Evolutionary conservation across 768 basidiomycete species (phyloP), one percentile per base, ranked within the genome.

Genomic region (Phylloporus sp.): DNA sequence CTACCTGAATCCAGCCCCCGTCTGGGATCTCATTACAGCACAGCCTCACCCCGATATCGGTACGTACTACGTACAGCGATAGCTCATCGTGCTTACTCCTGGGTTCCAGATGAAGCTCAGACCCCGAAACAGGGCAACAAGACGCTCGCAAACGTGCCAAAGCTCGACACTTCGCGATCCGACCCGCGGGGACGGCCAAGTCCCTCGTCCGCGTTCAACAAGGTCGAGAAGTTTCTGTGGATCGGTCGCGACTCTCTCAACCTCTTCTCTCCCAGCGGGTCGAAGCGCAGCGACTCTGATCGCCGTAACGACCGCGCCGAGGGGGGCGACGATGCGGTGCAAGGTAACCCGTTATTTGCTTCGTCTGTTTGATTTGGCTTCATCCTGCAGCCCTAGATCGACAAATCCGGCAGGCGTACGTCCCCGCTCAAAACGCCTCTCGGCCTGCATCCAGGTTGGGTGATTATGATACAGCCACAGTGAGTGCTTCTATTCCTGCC

Each of bases 1-100:
- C 12, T 72, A 65, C 49, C 63, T 73, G 54, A 73, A 73, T 52
- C 72, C 72, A 1, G 53, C 72, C 6, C 74, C 74, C 18, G 29
- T 55, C 29, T 18, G 65, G 29, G 24, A 16, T 4, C 32, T 52
- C 46, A 29, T 54, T 40, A 40, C 57, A 42, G 50, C 55, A 15
- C 26, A 45, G 18, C 52, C 40, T 16, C 31, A 20, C 22, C 8
- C 16, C 5, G 61, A 58, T 29, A 26, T 41, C 12, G 66, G 66
- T 63, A 42, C 28, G 59, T 29, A 26, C 35, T 31, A 46, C 26
- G 45, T 27, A 29, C 44, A n/a, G 18, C 40, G 38, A 31, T 31
- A 40, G 42, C 42, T 29, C 34, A 40, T 24, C 20, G 27, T 44
- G 26, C 55, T 39, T 15, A 40, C 50, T 39, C 40, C 38, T 20